These are phyloP conservation scores for Reticulascus tulasneorum DNA, from an alignment of 2,329 filamentous ascomycete genomes.

Conservation along the genomic window DNA sequence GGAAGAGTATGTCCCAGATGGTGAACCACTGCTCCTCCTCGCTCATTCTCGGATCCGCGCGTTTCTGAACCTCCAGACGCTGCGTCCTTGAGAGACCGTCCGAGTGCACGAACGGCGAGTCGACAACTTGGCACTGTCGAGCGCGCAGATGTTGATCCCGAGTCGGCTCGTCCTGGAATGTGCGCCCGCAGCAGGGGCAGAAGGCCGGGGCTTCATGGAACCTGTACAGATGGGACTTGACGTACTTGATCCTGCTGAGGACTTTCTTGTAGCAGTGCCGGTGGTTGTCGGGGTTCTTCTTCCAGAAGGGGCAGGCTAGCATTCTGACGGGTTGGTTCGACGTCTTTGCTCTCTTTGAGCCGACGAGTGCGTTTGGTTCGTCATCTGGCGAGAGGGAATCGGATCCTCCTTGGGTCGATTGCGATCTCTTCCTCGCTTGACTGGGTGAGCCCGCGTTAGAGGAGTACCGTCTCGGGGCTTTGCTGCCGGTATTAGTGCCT, in stretches of 20 bases:
- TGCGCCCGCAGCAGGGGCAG: constrained; percentile 20
- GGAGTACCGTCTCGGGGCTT: neutral
- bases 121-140: constrained; percentile 4
- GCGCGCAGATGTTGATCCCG: constrained; percentile 16
- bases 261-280: constrained; percentile 22
- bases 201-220: constrained; percentile 21
- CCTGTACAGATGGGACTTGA: constrained; percentile 24
- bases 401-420: neutral
- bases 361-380: neutral
- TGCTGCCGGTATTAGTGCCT: neutral
- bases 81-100: constrained; percentile 11
- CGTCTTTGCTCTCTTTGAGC: constrained; percentile 2
- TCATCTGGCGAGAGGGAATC: neutral
- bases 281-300: constrained; percentile 21
- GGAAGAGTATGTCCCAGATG: constrained; percentile 23
- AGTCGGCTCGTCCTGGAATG: constrained; percentile 17
- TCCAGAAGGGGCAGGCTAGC: constrained; percentile 26
- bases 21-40: constrained; percentile 24
- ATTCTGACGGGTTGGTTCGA: neutral
- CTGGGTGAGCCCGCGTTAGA: constrained; percentile 2
- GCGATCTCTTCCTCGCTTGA: constrained; percentile 3
- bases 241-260: constrained; percentile 21
- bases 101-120: neutral
- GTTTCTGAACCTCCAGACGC: constrained; percentile 14
- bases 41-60: constrained; percentile 12